Conservation (phyloP, 2,329 filamentous ascomycete genomes). For the Alternaria ventricosa region DNA sequence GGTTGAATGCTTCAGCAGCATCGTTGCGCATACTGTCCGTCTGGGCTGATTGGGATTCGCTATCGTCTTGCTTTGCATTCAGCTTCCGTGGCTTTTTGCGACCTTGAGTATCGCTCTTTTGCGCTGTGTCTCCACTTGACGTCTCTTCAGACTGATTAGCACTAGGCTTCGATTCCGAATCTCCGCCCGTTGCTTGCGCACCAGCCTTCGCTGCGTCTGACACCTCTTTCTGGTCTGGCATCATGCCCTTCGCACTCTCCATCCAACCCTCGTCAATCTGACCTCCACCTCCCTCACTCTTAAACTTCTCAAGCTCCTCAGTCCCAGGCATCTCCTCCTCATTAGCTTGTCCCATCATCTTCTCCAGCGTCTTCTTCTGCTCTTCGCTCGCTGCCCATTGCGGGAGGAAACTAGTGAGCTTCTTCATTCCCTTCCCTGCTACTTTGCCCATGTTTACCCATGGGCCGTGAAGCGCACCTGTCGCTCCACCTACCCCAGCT, state of each 20-base stretch:
- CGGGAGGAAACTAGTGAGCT: constrained; percentile 20
- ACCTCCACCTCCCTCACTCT: constrained; percentile 13
- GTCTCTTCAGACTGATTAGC: not conserved
- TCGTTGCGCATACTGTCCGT: not conserved
- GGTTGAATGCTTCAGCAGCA: not conserved
- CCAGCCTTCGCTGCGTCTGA: constrained; percentile 1
- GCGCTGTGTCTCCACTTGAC: not conserved
- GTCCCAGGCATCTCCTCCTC: constrained; percentile 22
- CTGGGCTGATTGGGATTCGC: not conserved
- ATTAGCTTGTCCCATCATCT: constrained; percentile 27
- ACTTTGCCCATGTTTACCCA: constrained; percentile 20
- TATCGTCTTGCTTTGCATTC: constrained; percentile 6
- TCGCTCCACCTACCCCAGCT: constrained; percentile 24
- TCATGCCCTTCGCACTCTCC: constrained; percentile 14
- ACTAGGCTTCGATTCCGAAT: not conserved
- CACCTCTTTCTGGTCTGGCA: constrained; percentile 14
- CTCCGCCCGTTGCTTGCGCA: not conserved
- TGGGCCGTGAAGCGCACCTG: constrained; percentile 24
- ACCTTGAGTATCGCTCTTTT: not conserved
- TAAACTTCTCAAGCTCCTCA: constrained; percentile 25
- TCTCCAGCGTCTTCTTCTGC: constrained; percentile 26
- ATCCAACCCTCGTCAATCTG: constrained; percentile 16
- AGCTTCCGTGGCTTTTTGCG: constrained; percentile 28
- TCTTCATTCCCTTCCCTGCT: constrained; percentile 25
- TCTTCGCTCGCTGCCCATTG: constrained; percentile 25